phyloP scores from a whole-genome alignment of 495 filamentous ascomycete species.

The Umbilicaria muhlenbergii region DNA sequence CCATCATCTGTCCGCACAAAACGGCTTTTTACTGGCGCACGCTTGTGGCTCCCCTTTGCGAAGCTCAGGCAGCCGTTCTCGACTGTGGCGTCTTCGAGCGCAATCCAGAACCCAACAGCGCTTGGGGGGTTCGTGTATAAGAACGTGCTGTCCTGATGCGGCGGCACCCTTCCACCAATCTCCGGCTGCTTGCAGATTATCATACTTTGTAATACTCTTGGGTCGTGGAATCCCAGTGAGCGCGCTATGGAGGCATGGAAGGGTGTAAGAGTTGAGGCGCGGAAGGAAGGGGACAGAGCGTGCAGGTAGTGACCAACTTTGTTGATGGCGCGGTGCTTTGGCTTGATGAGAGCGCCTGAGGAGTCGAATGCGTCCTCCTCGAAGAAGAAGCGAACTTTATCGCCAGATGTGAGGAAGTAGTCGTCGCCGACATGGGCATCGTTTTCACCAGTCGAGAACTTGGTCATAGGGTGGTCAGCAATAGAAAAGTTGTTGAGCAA shows the following conservation, averaged over 20 bases:
- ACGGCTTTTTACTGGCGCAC: conserved; percentile 44
- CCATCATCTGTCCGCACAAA: conserved; percentile 50
- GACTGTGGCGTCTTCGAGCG: conserved; percentile 72
- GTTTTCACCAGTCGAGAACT: conserved; percentile 69
- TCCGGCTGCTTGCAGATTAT: conserved; percentile 96
- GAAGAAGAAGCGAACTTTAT: conserved; percentile 95
- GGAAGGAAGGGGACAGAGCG: conserved; percentile 54
- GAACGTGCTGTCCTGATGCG: conserved; percentile 86
- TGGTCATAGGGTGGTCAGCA: conserved; percentile 74
- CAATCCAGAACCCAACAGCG: conserved; percentile 92
- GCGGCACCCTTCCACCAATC: conserved; percentile 75
- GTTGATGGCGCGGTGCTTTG: conserved; percentile 74
- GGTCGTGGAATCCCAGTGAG: conserved; percentile 57
- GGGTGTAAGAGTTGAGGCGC: conserved; percentile 35
- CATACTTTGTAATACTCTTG: conserved; percentile 79
- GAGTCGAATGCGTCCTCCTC: conserved; percentile 51
- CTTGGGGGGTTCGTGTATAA: conserved; percentile 81
- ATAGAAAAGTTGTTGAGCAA: conserved; percentile 66
- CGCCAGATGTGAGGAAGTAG: conserved; percentile 79
- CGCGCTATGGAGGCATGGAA: conserved; percentile 50
- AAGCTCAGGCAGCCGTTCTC: conserved; percentile 85
- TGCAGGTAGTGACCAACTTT: conserved; percentile 95
- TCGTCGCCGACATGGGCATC: conserved; percentile 70
- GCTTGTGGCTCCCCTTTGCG: conserved; percentile 59
- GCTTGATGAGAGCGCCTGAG: conserved; percentile 39